Evolutionary conservation across 257 asterid genomes (phyloP), one percentile per base, ranked within the genome.

Genomic region (Plantago elongata): DNA sequence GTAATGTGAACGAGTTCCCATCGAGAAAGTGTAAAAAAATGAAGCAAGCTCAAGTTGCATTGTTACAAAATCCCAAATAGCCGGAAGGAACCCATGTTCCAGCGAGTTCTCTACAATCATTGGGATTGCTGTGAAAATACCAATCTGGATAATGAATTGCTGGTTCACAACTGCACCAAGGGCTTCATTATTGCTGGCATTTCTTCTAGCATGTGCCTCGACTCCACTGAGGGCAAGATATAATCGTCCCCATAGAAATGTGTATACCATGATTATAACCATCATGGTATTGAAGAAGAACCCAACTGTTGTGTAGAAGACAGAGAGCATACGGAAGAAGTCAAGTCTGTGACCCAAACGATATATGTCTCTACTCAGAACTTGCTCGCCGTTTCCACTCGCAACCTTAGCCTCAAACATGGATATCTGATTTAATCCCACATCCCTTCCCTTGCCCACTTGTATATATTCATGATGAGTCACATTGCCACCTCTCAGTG

Each of bases 401-500:
- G 96, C 95, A 71, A 91, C 96, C 69, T 91, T 91, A 40, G 98
- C 98, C 84, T 91, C 98, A 62, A 91, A 91, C 95, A 91, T 84
- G 62, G 98, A 80, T 46, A 91, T 91, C 78, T 91, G 98, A 80
- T 91, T 91, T 75, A 91, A 67, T 50, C 98, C 98, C 34, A 91
- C 98, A 69, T 91, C 98, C 65, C 98, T 76, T 74, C 98, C 98
- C 71, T 91, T 91, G 9, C 98, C 98, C 44, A 91, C 98, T 72
- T 91, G 98, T 64, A 91, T 84, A 77, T 91, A 91, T 64, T 90
- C 98, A 60, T 90, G 96, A 75, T 90, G 98, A 11, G 98, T 88
- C 70, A 90, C 95, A 37, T 82, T 91, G 72, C 98, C 98, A 45
- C 98, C 96, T 67, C 98, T 78, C 72, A 91, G 61, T 2, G 98